phyloP scores from a whole-genome alignment of 495 filamentous ascomycete species.

The Penicillium salamii region DNA sequence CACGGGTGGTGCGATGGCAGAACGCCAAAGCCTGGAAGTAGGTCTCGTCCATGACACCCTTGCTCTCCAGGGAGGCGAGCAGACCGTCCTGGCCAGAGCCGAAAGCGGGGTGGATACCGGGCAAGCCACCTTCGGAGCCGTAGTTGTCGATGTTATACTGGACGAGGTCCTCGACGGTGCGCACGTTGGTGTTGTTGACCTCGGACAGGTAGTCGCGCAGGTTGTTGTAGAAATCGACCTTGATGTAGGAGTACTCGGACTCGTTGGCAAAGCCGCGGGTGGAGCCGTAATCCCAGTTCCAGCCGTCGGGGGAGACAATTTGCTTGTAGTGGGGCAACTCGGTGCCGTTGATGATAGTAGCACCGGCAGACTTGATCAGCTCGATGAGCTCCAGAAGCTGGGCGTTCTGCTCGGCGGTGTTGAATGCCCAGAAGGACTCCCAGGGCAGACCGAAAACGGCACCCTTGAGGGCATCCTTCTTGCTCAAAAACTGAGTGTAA shows the following conservation, averaged over 20 bases:
- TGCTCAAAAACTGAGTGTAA: constrained; percentile 54
- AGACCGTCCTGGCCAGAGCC: constrained; percentile 69
- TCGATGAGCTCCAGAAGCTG: constrained; percentile 51
- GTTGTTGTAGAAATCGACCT: constrained; percentile 77
- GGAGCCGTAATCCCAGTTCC: constrained; percentile 71
- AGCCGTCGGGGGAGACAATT: constrained; percentile 60
- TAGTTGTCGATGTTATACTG: constrained; percentile 64
- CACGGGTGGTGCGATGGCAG: constrained; percentile 54
- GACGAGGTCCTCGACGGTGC: constrained; percentile 64
- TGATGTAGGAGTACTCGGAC: constrained; percentile 68
- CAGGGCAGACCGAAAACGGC: constrained; percentile 70
- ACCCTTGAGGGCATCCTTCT: constrained; percentile 51
- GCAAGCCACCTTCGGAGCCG: constrained; percentile 67
- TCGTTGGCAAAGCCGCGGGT: constrained; percentile 63
- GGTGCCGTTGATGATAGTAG: constrained; percentile 66
- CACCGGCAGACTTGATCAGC: constrained; percentile 58
- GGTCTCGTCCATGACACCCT: constrained; percentile 60
- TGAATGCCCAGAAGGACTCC: constrained; percentile 63
- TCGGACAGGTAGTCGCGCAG: constrained; percentile 63
- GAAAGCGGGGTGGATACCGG: constrained; percentile 62
- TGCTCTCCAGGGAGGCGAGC: constrained; percentile 55
- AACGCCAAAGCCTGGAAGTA: constrained; percentile 64
- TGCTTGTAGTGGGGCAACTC: constrained; percentile 61
- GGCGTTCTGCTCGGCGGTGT: constrained; percentile 49
- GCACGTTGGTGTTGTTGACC: constrained; percentile 61